A percentile compares a stretch with the other conserved stretches of the same genome.
These are phyloP conservation scores for Teratosphaeria zuluensis DNA, from an alignment of 2,329 filamentous ascomycete genomes.

Conservation along the genomic window DNA sequence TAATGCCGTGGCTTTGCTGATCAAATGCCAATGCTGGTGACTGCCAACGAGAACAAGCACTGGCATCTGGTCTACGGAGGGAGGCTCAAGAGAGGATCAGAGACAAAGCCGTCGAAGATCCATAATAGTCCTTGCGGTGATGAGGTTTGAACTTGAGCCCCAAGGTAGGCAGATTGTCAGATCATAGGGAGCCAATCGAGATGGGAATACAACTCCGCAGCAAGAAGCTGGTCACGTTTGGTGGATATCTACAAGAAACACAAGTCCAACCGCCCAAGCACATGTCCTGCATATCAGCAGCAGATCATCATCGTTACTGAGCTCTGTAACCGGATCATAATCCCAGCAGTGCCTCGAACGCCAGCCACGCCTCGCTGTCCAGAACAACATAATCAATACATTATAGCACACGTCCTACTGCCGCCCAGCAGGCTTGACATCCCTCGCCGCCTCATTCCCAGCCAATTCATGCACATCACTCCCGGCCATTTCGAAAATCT, in stretches of 20 bases:
- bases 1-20: too few species aligned
- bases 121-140: too few species aligned
- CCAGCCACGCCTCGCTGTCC: background rate
- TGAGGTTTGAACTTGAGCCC: too few species aligned
- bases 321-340: background rate
- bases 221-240: too few species aligned
- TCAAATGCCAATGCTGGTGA: too few species aligned
- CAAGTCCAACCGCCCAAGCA: background rate
- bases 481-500: conserved; percentile 20
- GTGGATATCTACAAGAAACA: background rate
- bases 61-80: too few species aligned
- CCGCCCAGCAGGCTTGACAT: conserved; percentile 1
- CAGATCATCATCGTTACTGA: background rate
- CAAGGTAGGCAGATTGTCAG: too few species aligned
- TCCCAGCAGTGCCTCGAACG: background rate
- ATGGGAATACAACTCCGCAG: too few species aligned
- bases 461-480: conserved; percentile 16
- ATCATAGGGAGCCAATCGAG: too few species aligned
- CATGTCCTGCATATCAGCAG: background rate
- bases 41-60: too few species aligned
- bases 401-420: background rate
- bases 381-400: background rate
- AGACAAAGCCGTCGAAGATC: too few species aligned
- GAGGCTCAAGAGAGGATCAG: too few species aligned
- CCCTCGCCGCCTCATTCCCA: conserved; percentile 1